phyloP scores from a whole-genome alignment of 108 stramenopile species.

The Skeletonema potamos region DNA sequence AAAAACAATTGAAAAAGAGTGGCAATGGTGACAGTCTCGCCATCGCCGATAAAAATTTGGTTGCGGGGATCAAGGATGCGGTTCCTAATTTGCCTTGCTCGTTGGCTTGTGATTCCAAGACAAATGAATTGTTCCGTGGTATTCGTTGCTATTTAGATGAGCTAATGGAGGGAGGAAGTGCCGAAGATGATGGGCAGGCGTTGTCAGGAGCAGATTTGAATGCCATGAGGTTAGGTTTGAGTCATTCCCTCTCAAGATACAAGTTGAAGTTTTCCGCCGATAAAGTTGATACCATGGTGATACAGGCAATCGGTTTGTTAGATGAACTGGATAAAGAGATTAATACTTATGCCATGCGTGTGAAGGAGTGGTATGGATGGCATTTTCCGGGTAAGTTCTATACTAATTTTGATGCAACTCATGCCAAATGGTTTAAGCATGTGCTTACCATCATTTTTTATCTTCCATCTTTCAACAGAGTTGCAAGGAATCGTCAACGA shows the following conservation, averaged over 20 bases:
- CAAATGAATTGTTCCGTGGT: conserved; percentile 95
- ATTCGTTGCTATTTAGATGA: conserved; percentile 91
- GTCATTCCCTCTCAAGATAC: conserved; percentile 96
- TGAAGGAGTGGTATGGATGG: conserved; percentile 99
- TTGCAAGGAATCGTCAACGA: conserved; percentile 94
- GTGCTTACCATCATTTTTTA: background rate
- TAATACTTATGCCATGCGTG: conserved; percentile 99
- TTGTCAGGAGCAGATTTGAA: conserved; percentile 58
- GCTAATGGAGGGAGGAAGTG: conserved; percentile 74
- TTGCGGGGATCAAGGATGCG: conserved; percentile 93
- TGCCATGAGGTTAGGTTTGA: conserved; percentile 96
- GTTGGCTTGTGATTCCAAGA: conserved; percentile 71
- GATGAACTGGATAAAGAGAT: conserved; percentile 99
- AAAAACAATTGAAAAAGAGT: conserved; percentile 93
- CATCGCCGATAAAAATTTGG: conserved; percentile 93
- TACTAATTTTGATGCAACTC: background rate
- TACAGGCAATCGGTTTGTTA: conserved; percentile 99
- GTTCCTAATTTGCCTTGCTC: conserved; percentile 56
- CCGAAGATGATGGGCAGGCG: conserved; percentile 20
- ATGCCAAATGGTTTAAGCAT: background rate
- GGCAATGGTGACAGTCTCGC: conserved; percentile 84
- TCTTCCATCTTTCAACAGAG: conserved; percentile 52
- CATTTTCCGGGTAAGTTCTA: conserved; percentile 90
- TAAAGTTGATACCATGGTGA: conserved; percentile 99
- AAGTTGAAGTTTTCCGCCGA: conserved; percentile 99